Evolutionary conservation across 1,139 yeast genomes (phyloP).

Genomic region (Geotrichum fermentans): DNA sequence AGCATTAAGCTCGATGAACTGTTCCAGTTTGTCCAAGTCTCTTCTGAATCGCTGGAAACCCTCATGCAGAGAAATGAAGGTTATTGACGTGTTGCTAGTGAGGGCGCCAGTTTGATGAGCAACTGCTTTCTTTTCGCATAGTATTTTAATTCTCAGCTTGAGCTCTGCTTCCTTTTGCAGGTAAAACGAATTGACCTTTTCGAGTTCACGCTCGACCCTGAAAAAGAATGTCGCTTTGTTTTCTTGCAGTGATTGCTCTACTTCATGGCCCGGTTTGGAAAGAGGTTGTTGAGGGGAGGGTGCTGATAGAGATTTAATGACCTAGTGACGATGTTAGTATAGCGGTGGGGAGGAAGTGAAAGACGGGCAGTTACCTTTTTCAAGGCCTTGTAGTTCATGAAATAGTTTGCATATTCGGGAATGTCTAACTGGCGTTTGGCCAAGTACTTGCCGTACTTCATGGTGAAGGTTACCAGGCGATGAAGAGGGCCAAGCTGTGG

Average conservation of each 20-base stretch:
- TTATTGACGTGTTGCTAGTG: slow-evolving; percentile 47
- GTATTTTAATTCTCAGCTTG: slow-evolving; percentile 68
- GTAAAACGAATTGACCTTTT: slow-evolving; percentile 86
- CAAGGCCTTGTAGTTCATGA: slow-evolving; percentile 88
- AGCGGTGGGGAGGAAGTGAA: neutral
- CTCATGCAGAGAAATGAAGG: slow-evolving; percentile 67
- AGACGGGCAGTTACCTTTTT: slow-evolving; percentile 49
- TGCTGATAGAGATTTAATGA: slow-evolving; percentile 41
- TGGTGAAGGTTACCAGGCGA: slow-evolving; percentile 17
- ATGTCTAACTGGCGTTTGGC: slow-evolving; percentile 91
- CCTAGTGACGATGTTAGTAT: slow-evolving; percentile 24
- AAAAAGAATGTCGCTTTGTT: slow-evolving; percentile 93
- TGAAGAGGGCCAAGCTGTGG: neutral
- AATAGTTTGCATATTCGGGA: slow-evolving; percentile 90
- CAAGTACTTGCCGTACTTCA: slow-evolving; percentile 92
- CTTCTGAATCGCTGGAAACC: slow-evolving; percentile 86
- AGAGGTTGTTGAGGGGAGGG: slow-evolving; percentile 29
- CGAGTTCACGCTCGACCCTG: slow-evolving; percentile 86
- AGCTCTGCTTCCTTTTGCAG: slow-evolving; percentile 82
- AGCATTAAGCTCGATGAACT: slow-evolving; percentile 87
- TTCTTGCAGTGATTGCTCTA: slow-evolving; percentile 67
- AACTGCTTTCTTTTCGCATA: slow-evolving; percentile 66
- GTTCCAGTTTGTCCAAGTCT: slow-evolving; percentile 81
- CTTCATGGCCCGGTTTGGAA: slow-evolving; percentile 29
- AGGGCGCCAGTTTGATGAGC: slow-evolving; percentile 45